Evolutionary conservation across 371 early-diverging fungal species (phyloP).

Genomic region (Mucor saturninus): DNA sequence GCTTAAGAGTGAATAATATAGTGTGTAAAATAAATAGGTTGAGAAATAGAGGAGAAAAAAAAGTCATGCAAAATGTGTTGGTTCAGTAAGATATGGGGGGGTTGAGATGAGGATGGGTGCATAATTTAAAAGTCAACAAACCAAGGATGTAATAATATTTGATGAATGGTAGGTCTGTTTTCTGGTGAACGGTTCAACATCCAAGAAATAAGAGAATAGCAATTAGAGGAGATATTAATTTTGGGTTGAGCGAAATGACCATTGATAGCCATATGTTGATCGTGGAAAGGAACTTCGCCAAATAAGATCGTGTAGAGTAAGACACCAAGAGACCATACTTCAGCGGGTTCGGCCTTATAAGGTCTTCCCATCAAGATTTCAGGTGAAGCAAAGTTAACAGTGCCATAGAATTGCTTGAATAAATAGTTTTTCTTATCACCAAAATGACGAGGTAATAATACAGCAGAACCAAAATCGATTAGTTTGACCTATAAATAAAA

Average conservation of each 20-base stretch:
- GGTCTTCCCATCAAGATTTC: slow-evolving; percentile 75
- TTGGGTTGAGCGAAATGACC: slow-evolving; percentile 49
- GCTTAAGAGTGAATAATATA: background rate
- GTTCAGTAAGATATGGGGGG: background rate
- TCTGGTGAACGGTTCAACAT: slow-evolving; percentile 67
- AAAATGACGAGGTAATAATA: slow-evolving; percentile 57
- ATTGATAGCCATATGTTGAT: slow-evolving; percentile 53
- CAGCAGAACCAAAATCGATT: slow-evolving; percentile 85
- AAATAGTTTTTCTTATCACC: slow-evolving; percentile 37
- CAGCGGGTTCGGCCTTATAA: slow-evolving; percentile 79
- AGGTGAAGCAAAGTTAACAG: slow-evolving; percentile 73
- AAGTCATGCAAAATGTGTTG: slow-evolving; percentile 2
- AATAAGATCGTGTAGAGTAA: slow-evolving; percentile 76
- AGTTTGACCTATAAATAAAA: slow-evolving; percentile 59
- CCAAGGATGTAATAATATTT: slow-evolving; percentile 75
- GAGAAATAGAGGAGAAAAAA: background rate
- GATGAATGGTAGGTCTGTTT: slow-evolving; percentile 62
- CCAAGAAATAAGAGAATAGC: slow-evolving; percentile 63
- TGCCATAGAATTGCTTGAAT: slow-evolving; percentile 72
- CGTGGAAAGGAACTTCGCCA: slow-evolving; percentile 77
- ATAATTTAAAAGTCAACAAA: slow-evolving; percentile 27
- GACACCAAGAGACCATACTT: slow-evolving; percentile 83
- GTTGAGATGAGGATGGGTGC: background rate
- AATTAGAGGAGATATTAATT: slow-evolving; percentile 51
- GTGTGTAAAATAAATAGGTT: background rate